Evolutionary conservation across 129 eudicot species (phyloP).

Genomic region (Logfia minima): DNA sequence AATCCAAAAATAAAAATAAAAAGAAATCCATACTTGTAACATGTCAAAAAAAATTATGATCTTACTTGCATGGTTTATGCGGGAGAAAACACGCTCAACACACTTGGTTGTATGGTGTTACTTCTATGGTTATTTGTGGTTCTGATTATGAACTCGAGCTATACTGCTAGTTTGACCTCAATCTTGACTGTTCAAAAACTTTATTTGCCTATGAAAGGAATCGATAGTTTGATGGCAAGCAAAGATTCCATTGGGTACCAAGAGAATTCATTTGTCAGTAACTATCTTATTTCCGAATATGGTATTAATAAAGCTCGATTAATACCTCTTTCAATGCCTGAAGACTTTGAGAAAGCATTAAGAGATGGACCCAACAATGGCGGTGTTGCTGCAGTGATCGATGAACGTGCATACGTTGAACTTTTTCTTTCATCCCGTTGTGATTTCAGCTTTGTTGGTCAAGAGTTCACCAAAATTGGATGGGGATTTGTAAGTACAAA

Average conservation of each 20-base stretch:
- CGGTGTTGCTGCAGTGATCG: constrained; percentile 76
- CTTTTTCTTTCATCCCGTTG: constrained; percentile 74
- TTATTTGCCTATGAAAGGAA: constrained; percentile 64
- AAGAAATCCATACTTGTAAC: neutral
- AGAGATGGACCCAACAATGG: constrained; percentile 62
- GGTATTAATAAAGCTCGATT: constrained; percentile 46
- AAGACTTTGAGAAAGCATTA: too few relatives aligned
- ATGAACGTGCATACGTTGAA: constrained; percentile 69
- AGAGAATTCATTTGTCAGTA: constrained; percentile 57
- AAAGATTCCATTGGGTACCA: constrained; percentile 70
- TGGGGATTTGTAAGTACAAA: constrained; percentile 89
- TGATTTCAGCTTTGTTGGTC: constrained; percentile 73
- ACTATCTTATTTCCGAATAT: constrained; percentile 54
- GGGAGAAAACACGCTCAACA: constrained; percentile 70
- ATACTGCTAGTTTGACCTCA: constrained; percentile 77
- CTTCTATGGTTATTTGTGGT: constrained; percentile 75
- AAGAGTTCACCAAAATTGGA: constrained; percentile 70
- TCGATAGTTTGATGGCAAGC: constrained; percentile 51
- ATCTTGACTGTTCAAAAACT: constrained; percentile 72
- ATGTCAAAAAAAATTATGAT: neutral
- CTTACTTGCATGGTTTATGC: constrained; percentile 30
- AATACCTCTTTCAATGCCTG: too few relatives aligned
- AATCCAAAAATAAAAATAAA: neutral
- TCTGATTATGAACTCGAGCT: constrained; percentile 74
- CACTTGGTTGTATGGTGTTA: constrained; percentile 63